phyloP scores from a whole-genome alignment of 805 yeast genomes.

The Dipodascopsis uninucleata region DNA sequence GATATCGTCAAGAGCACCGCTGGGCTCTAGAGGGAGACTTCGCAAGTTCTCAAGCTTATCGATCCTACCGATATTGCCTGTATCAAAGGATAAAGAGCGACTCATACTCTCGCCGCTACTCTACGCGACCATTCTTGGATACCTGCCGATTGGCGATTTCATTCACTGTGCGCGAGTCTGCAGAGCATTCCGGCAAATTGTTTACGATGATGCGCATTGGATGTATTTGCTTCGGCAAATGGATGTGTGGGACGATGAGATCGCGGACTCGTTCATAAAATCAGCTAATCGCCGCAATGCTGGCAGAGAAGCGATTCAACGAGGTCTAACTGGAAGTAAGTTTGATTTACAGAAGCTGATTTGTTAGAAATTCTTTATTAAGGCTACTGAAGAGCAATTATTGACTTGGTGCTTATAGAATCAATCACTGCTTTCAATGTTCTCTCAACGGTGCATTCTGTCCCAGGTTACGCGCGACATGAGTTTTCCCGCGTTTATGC shows the following conservation, averaged over 20 bases:
- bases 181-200: constrained; percentile 23
- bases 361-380: background rate
- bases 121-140: constrained; percentile 8
- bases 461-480: constrained; percentile 38
- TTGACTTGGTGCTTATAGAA: background rate
- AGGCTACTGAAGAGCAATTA: background rate
- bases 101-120: constrained; percentile 9
- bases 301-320: constrained; percentile 10
- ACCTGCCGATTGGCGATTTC: constrained; percentile 19
- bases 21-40: too few relatives aligned
- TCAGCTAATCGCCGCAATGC: constrained; percentile 4
- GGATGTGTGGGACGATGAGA: constrained; percentile 37
- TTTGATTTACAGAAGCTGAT: background rate
- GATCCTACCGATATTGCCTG: constrained; percentile 15
- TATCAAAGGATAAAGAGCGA: background rate
- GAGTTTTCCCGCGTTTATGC: constrained; percentile 43
- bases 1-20: too few relatives aligned
- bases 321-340: constrained; percentile 11
- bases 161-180: constrained; percentile 26
- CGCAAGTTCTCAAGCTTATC: too few relatives aligned
- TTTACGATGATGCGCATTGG: constrained; percentile 27
- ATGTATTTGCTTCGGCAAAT: constrained; percentile 15
- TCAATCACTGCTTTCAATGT: constrained; percentile 40
- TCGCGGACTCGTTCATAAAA: constrained; percentile 9
- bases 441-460: constrained; percentile 33